Base-by-base conservation (phyloP, 1,284 basidiomycete species). In the Ustilago bromivora region DNA sequence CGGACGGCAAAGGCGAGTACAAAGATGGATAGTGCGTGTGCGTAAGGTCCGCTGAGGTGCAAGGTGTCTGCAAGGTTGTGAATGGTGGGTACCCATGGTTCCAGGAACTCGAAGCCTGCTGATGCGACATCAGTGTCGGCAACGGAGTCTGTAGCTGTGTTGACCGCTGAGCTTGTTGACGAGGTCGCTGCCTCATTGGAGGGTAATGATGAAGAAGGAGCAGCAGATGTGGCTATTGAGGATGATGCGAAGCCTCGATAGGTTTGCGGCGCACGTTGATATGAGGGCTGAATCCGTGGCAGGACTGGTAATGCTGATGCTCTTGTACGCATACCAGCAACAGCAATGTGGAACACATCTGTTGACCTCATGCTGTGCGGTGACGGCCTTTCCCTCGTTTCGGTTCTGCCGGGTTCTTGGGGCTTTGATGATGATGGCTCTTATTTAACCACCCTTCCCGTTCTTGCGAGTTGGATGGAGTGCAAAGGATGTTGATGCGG, bases 1-100 rank as follows among this genome's bases (percentile, higher is more conserved):
- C 94, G 91, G 38, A 91, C 88, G 13, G 90, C 81, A 53, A 94
- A 85, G 1, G 94, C 93, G 65, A 91, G 88, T 4, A 93, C 84
- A 51, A 95, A 91, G 71, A 96, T 93, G 3, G 92, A 92, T 1
- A 91, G 89, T 0, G 93, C 79, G 46, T 83, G 82, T 2, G 79
- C 61, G 41, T 82, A 66, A 0, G 80, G 74, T 15, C 76, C 76
- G 19, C 68, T 51, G 43, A 79, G 55, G 51, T 77, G 73, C 13
- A 81, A 60, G 4, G 69, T 71, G 11, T 78, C 76, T 46, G 72
- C 61, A n/a, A 78, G 68, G 23, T 66, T 70, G 51, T 74, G 66
- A 46, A 78, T 73, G 59, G 61, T 65, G 43, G 76, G 69, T 0
- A 74, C 72, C 65, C 62, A 78, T 11, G 76, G 76, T 35, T 78